Evolutionary conservation across 768 basidiomycete species (phyloP), one percentile per base, ranked within the genome.

Genomic region (Serendipita vermifera): DNA sequence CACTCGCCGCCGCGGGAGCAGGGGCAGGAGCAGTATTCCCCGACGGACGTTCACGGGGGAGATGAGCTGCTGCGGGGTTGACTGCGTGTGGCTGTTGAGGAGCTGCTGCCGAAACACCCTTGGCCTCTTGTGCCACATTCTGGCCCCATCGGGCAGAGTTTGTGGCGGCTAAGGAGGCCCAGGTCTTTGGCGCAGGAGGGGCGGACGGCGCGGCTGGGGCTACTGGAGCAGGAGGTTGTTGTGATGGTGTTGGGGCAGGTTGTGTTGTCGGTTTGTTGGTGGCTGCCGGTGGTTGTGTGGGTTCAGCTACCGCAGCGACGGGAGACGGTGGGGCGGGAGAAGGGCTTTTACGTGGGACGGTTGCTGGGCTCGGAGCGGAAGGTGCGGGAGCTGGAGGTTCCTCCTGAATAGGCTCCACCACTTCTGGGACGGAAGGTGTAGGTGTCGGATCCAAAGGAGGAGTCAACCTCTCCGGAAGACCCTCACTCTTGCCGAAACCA

Each of bases 121-220:
- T 81, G 2, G 80, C 78, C 57, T 89, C 85, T 57, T 79, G 78
- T 1, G 87, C 87, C 33, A 90, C 83, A 14, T 83, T 79, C 1
- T 81, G 69, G 39, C 89, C 88, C 92, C 91, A 94, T 66, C 85
- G 87, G 65, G 82, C 83, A 14, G 77, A 69, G 64, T 86, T 85
- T 17, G 83, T 68, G 36, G 92, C 91, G 41, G 92, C 92, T 40
- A 96, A 80, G 57, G 84, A 87, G 0, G 93, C 93, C 93, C 92
- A 97, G 0, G 85, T 85, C 66, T 87, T 85, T 14, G 87, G 88
- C 13, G 63, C 70, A 9, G 78, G 69, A 9, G 77, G 69, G 17
- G 74, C 75, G 4, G 66, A 60, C 3, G 75, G 71, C 7, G 68
- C 64, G 5, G 72, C 64, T 15, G 67, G 62, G 33, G 78, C 63